Evolutionary conservation across 176 grass and related monocot genomes (phyloP).

Genomic region (Lolium rigidum): DNA sequence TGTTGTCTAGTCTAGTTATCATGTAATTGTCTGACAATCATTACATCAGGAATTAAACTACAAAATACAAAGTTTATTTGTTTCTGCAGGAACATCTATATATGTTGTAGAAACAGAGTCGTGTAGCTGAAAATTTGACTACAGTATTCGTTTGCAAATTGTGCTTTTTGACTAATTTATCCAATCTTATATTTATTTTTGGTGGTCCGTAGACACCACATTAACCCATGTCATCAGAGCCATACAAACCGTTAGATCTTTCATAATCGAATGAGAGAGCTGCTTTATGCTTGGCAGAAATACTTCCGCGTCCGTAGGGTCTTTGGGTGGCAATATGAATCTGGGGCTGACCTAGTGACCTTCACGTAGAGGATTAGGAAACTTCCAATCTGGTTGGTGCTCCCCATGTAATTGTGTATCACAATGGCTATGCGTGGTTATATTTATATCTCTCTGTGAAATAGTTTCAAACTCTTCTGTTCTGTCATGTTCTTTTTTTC

Average conservation of each 20-base stretch:
- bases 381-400: background rate
- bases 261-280: background rate
- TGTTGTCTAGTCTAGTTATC: background rate
- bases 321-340: background rate
- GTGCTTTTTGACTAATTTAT: constrained; percentile 10
- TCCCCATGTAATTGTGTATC: background rate
- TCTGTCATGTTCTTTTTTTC: background rate
- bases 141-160: background rate
- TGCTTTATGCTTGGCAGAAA: background rate
- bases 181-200: background rate
- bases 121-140: background rate
- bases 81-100: background rate
- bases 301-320: background rate
- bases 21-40: background rate
- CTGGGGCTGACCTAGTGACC: background rate
- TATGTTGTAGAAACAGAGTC: background rate
- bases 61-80: background rate
- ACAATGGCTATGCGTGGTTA: background rate
- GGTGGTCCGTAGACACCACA: background rate
- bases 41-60: background rate
- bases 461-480: background rate
- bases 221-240: background rate
- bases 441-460: background rate
- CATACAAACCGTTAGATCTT: background rate
- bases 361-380: background rate